phyloP scores from a whole-genome alignment of 2,329 filamentous ascomycete species.

The Exophiala aquamarina region DNA sequence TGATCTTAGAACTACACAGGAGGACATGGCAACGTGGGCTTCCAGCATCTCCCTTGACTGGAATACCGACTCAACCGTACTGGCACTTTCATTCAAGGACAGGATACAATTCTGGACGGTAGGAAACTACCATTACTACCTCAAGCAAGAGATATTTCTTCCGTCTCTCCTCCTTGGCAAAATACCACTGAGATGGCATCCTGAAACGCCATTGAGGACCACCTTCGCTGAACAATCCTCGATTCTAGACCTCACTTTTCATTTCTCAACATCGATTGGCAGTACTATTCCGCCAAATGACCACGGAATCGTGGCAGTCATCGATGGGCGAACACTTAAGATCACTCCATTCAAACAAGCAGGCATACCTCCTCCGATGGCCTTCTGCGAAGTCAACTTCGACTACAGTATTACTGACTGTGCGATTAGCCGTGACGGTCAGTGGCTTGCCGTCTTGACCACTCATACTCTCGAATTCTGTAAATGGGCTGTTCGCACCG shows the following conservation, averaged over 20 bases:
- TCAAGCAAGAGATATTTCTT: slow-evolving; percentile 78
- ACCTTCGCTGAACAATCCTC: slow-evolving; percentile 49
- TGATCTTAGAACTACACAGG: slow-evolving; percentile 66
- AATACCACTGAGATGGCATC: slow-evolving; percentile 66
- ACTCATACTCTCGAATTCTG: slow-evolving; percentile 66
- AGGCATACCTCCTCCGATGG: slow-evolving; percentile 91
- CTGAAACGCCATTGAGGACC: slow-evolving; percentile 75
- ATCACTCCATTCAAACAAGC: slow-evolving; percentile 80
- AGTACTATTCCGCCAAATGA: slow-evolving; percentile 71
- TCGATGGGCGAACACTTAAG: slow-evolving; percentile 79
- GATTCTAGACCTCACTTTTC: slow-evolving; percentile 17
- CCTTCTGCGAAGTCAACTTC: slow-evolving; percentile 69
- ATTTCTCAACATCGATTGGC: slow-evolving; percentile 52
- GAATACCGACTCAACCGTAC: slow-evolving; percentile 89
- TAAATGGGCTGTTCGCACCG: slow-evolving; percentile 57
- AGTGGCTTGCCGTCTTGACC: slow-evolving; percentile 71
- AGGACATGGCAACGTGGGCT: slow-evolving; percentile 56
- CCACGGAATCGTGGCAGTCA: slow-evolving; percentile 74
- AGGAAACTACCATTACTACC: slow-evolving; percentile 96
- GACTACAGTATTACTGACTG: slow-evolving; percentile 69
- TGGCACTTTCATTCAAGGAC: slow-evolving; percentile 75
- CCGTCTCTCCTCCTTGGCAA: slow-evolving; percentile 22
- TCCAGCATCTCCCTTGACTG: slow-evolving; percentile 70
- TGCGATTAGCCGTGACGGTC: slow-evolving; percentile 66
- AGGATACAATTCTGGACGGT: slow-evolving; percentile 93